Conservation (phyloP, 2,329 filamentous ascomycete genomes). For the Elsinoe perseae region DNA sequence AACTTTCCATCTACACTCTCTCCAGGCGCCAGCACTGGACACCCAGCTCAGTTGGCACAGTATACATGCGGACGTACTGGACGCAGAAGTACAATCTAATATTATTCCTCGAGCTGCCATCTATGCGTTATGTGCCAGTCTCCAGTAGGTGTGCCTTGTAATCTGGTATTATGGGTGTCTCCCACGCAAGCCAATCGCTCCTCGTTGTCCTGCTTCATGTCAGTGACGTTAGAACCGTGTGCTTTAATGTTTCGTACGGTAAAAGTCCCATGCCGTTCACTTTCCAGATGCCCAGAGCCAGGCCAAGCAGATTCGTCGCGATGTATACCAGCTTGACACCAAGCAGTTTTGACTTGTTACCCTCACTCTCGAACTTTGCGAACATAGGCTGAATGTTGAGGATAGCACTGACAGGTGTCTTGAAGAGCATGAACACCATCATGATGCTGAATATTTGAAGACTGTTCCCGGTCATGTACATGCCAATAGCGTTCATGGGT, state of each 20-base stretch:
- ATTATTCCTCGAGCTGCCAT: neutral
- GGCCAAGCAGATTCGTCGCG: slow-evolving; percentile 71
- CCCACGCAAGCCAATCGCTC: slow-evolving; percentile 97
- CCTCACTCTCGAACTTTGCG: slow-evolving; percentile 77
- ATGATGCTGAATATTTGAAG: slow-evolving; percentile 99
- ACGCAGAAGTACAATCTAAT: slow-evolving; percentile 1
- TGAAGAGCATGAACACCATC: slow-evolving; percentile 99
- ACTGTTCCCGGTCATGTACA: slow-evolving; percentile 99
- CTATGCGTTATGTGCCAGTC: slow-evolving; percentile 5
- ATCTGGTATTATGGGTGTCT: slow-evolving; percentile 61
- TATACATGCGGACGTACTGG: neutral
- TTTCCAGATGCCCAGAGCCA: slow-evolving; percentile 90
- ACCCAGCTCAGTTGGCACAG: neutral
- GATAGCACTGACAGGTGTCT: slow-evolving; percentile 82
- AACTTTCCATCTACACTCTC: neutral
- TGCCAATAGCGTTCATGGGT: slow-evolving; percentile 98
- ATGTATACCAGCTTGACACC: slow-evolving; percentile 84
- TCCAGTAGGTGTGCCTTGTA: slow-evolving; percentile 47
- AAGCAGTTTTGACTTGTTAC: slow-evolving; percentile 64
- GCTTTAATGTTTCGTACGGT: slow-evolving; percentile 54
- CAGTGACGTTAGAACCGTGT: neutral
- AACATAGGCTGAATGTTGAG: slow-evolving; percentile 81
- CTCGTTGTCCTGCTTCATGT: slow-evolving; percentile 67
- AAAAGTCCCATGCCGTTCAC: slow-evolving; percentile 92
- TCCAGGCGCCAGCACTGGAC: neutral